These are phyloP conservation scores for Ogataea glucozyma DNA, from an alignment of 805 yeast genomes.

Conservation along the genomic window DNA sequence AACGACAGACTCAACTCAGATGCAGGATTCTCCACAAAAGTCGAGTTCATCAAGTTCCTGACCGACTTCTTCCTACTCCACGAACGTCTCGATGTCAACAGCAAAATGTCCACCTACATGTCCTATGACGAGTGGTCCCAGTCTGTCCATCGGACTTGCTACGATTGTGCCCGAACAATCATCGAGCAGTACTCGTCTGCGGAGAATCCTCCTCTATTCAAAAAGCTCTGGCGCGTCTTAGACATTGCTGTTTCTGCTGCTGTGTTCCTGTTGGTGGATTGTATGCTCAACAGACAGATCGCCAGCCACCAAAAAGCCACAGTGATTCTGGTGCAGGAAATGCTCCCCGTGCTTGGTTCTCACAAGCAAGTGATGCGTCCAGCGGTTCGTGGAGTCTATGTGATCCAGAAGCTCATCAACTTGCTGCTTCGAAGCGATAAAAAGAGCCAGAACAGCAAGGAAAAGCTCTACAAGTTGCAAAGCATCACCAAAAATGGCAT, in stretches of 20 bases:
- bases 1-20: constrained; percentile 17
- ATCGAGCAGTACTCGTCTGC: constrained; percentile 19
- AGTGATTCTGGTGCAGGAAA: constrained; percentile 16
- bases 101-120: constrained; percentile 33
- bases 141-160: constrained; percentile 25
- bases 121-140: constrained; percentile 27
- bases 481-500: too few species aligned
- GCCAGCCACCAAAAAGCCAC: constrained; percentile 20
- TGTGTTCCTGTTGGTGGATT: constrained; percentile 32
- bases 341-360: constrained; percentile 25
- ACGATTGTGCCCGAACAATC: constrained; percentile 22
- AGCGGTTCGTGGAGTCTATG: constrained; percentile 33
- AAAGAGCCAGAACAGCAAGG: constrained; percentile 11
- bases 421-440: constrained; percentile 22
- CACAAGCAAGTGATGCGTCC: constrained; percentile 30
- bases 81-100: constrained; percentile 32
- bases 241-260: constrained; percentile 30
- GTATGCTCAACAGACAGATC: constrained; percentile 27
- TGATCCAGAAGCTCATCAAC: constrained; percentile 27
- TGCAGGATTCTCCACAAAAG: constrained; percentile 9
- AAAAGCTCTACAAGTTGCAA: constrained; percentile 4
- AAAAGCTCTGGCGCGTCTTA: constrained; percentile 28
- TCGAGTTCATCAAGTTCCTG: constrained; percentile 24
- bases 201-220: constrained; percentile 20
- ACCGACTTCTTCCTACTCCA: constrained; percentile 20